Conservation (phyloP, 495 filamentous ascomycete species). For the Aspergillus taichungensis region DNA sequence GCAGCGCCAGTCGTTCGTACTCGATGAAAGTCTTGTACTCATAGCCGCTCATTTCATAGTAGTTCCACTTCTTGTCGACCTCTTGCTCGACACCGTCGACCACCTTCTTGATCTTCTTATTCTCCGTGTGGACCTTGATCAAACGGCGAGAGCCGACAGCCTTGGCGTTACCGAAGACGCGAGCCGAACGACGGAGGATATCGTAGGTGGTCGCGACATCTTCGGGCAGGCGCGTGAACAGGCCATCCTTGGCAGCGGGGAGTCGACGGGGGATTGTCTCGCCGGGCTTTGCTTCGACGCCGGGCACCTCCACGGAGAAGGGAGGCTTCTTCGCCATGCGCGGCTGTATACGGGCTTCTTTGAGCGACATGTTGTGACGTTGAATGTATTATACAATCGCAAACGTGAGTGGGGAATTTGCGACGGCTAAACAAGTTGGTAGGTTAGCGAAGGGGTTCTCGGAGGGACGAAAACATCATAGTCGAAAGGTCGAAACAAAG, state of each 20-base stretch:
- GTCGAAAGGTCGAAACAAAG: neutral
- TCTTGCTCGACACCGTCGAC: constrained; percentile 82
- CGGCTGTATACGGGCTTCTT: constrained; percentile 53
- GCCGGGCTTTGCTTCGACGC: constrained; percentile 60
- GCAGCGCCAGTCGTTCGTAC: constrained; percentile 67
- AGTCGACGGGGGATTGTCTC: constrained; percentile 88
- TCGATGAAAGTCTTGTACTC: constrained; percentile 80
- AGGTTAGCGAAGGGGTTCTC: neutral
- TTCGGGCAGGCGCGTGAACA: constrained; percentile 55
- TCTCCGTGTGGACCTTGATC: constrained; percentile 79
- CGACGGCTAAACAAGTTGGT: neutral
- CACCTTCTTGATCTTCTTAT: constrained; percentile 95
- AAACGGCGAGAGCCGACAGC: constrained; percentile 72
- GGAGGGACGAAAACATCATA: neutral
- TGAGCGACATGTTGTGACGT: constrained; percentile 29
- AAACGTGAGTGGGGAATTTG: too few species aligned
- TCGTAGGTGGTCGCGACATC: constrained; percentile 81
- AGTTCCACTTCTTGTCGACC: constrained; percentile 93
- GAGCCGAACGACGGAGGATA: constrained; percentile 67
- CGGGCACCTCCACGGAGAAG: constrained; percentile 74
- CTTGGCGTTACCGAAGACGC: constrained; percentile 82
- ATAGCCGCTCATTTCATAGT: constrained; percentile 87
- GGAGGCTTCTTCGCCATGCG: constrained; percentile 50
- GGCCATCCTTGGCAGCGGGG: constrained; percentile 58
- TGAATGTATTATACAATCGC: too few species aligned